A percentile compares a stretch with the other conserved stretches of the same genome.
Evolutionary conservation across 805 yeast genomes (phyloP).

Genomic region (Lipomyces spencermartinsiae): DNA sequence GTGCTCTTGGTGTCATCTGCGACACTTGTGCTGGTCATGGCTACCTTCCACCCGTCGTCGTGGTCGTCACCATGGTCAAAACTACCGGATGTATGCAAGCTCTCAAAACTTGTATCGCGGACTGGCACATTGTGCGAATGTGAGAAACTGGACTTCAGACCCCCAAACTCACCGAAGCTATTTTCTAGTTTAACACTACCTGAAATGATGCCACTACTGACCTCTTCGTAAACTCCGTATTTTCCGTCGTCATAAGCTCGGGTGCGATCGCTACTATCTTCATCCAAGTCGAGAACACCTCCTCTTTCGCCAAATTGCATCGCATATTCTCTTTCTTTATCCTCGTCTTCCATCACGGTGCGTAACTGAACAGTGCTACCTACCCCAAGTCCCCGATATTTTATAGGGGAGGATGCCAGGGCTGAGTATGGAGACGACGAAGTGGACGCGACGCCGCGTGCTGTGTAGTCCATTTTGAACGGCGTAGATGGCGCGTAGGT

Average conservation of each 20-base stretch:
- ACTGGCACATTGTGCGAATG: neutral
- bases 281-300: neutral
- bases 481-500: neutral
- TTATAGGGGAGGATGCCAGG: neutral
- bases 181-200: neutral
- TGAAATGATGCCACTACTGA: neutral
- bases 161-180: neutral
- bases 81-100: conserved; percentile 6
- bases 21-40: neutral
- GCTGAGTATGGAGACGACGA: conserved; percentile 8
- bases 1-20: neutral
- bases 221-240: neutral
- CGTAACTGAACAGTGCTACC: neutral
- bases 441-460: neutral
- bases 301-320: neutral
- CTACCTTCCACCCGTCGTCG: neutral
- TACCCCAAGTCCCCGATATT: neutral
- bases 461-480: neutral
- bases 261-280: neutral
- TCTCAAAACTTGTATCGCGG: conserved; percentile 4
- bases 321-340: neutral
- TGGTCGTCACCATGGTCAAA: neutral
- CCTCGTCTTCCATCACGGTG: neutral
- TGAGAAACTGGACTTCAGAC: neutral
- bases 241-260: neutral